Conservation (phyloP, 495 filamentous ascomycete species). For the Aspergillus taichungensis region DNA sequence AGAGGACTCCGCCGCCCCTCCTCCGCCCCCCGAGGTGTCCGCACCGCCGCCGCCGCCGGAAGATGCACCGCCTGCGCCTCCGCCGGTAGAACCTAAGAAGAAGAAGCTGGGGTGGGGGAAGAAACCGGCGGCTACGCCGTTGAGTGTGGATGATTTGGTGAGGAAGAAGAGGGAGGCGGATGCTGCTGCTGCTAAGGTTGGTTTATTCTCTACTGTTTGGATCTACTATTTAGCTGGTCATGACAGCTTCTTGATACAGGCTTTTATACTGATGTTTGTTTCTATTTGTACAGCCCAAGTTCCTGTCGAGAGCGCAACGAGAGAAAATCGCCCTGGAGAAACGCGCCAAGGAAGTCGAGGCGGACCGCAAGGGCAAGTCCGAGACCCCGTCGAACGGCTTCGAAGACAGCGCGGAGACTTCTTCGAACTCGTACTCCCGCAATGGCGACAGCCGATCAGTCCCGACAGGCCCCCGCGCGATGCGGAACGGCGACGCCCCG, state of each 20-base stretch:
- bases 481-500: conserved; percentile 50
- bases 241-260: conserved; percentile 1
- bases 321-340: conserved; percentile 83
- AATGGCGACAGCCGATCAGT: conserved; percentile 29
- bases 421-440: conserved; percentile 8
- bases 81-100: conserved; percentile 31
- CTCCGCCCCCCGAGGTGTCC: conserved; percentile 34
- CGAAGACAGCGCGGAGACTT: conserved; percentile 15
- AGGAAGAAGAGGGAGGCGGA: conserved; percentile 72
- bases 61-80: conserved; percentile 43
- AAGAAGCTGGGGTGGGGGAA: conserved; percentile 50
- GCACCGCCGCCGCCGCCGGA: conserved; percentile 53
- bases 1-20: conserved; percentile 33
- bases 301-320: conserved; percentile 80
- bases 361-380: conserved; percentile 36
- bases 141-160: conserved; percentile 71
- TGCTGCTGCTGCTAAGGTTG: conserved; percentile 66
- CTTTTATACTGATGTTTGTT: conserved; percentile 13
- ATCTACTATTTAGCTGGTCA: background rate
- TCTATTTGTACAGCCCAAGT: conserved; percentile 62
- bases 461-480: conserved; percentile 74
- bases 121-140: conserved; percentile 38
- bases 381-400: conserved; percentile 21
- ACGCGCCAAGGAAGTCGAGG: conserved; percentile 73
- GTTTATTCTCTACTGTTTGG: conserved; percentile 7